phyloP scores from a whole-genome alignment of 108 stramenopile genomes.

The Fragilaria radians region DNA sequence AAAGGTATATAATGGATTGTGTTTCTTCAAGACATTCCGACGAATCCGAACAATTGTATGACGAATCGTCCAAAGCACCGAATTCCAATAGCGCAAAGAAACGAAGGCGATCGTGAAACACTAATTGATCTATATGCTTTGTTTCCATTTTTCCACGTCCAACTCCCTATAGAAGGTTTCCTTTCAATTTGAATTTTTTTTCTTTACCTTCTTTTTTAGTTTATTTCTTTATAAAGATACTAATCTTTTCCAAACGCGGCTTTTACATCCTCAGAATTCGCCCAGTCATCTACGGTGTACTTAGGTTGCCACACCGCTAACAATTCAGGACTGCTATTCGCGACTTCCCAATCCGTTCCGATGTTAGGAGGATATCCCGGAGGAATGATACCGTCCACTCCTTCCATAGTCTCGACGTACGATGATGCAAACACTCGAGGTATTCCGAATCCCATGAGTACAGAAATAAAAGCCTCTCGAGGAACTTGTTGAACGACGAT shows the following conservation, averaged over 20 bases:
- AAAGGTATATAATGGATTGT: constrained; percentile 37
- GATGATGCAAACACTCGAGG: constrained; percentile 1
- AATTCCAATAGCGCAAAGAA: background rate
- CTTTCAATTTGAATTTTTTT: too few species aligned
- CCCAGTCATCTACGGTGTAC: constrained; percentile 2
- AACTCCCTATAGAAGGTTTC: too few species aligned
- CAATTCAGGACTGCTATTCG: constrained; percentile 1
- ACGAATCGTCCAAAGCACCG: background rate
- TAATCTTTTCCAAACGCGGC: background rate
- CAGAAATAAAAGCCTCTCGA: constrained; percentile 1
- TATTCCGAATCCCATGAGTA: background rate
- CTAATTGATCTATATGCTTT: too few species aligned
- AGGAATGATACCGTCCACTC: constrained; percentile 2
- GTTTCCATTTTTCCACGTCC: too few species aligned
- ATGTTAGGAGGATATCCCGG: background rate
- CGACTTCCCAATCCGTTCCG: background rate
- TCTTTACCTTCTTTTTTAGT: too few species aligned
- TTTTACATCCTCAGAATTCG: background rate
- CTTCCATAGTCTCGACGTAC: constrained; percentile 1
- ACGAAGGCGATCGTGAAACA: background rate
- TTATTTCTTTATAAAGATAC: too few species aligned
- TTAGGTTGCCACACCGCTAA: constrained; percentile 1
- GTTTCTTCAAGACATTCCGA: constrained; percentile 5
- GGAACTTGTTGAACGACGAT: background rate
- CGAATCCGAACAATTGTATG: background rate